These are phyloP conservation scores for Zymoseptoria pseudotritici DNA, from an alignment of 2,329 filamentous ascomycete species.

Conservation along the genomic window DNA sequence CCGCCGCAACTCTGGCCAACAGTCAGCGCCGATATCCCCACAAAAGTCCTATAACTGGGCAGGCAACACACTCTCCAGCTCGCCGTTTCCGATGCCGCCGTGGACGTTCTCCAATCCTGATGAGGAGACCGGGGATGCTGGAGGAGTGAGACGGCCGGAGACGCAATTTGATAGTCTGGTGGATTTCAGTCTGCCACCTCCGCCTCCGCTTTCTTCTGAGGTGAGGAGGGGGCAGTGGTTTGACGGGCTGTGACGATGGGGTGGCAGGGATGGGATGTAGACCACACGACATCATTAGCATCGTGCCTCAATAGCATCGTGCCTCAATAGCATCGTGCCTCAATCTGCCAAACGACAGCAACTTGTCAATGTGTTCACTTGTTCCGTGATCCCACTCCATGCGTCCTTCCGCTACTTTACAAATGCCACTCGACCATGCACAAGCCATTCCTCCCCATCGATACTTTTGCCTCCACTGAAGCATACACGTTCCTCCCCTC, in stretches of 20 bases:
- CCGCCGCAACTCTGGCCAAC: slow-evolving; percentile 1
- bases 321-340: not conserved
- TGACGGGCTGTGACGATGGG: not conserved
- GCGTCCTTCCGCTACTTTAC: not conserved
- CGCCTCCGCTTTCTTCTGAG: slow-evolving; percentile 4
- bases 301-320: not conserved
- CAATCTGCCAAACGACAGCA: not conserved
- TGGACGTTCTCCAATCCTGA: not conserved
- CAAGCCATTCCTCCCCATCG: not conserved
- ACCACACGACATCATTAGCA: not conserved
- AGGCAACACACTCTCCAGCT: slow-evolving; percentile 8
- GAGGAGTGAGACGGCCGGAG: not conserved
- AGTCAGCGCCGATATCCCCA: not conserved
- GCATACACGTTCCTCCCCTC: not conserved
- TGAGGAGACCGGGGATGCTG: not conserved
- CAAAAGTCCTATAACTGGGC: not conserved
- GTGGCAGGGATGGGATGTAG: not conserved
- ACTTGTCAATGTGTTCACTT: not conserved
- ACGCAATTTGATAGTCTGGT: slow-evolving; percentile 4
- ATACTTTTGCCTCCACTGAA: not conserved
- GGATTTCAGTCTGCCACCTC: slow-evolving; percentile 9
- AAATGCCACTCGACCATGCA: not conserved
- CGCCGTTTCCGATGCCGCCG: slow-evolving; percentile 10
- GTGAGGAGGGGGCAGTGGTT: not conserved
- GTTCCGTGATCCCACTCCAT: not conserved